Evolutionary conservation across 495 filamentous ascomycete genomes (phyloP), one percentile per base, ranked within the genome.

Genomic region (Aspergillus kassunensis): DNA sequence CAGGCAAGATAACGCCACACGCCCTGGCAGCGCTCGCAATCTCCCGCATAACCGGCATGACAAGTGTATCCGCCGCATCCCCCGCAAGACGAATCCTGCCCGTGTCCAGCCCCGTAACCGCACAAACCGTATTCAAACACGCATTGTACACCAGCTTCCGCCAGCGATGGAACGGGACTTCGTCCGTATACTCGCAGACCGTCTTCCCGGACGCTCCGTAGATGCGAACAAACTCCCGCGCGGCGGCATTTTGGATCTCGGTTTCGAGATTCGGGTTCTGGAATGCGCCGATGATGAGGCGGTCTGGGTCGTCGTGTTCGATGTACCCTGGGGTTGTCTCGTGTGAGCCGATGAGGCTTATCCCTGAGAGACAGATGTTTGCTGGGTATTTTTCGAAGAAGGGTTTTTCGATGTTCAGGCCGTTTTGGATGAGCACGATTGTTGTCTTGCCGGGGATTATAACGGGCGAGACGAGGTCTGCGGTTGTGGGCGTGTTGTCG

Each of bases 401-500:
- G 0, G 81, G 83, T 4, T 68, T 69, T 56, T 86, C 82, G 55
- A 86, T 84, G 55, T 81, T 80, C 11, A 86, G 67, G 2, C 82
- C 83, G 54, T 86, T 87, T 59, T 86, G 83, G 25, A 81, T 67
- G 1, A 87, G 70, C 0, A 82, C 67, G 35, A 86, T 78, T 4
- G 66, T 64, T 1, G 82, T 78, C 27, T 75, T 60, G 20, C 57
- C 48, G 3, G 58, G 54, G 24, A 24, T 29, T 6, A 43, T 24
- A 2, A 24, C 41, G 24, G 41, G 24, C 2, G 41, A 13, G 24
- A 43, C 21, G 2, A 43, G 24, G 5, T 35, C 29, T 23, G 19
- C 72, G 54, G 40, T 76, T 49, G 23, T 27, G 2, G 78, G 76
- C 42, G 79, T 62, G 0, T 58, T 58, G 19, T 73, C 63, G 23